These are phyloP conservation scores for Phlyctochytrium planicorne DNA, from an alignment of 192 early-diverging fungal genomes.

Conservation along the genomic window DNA sequence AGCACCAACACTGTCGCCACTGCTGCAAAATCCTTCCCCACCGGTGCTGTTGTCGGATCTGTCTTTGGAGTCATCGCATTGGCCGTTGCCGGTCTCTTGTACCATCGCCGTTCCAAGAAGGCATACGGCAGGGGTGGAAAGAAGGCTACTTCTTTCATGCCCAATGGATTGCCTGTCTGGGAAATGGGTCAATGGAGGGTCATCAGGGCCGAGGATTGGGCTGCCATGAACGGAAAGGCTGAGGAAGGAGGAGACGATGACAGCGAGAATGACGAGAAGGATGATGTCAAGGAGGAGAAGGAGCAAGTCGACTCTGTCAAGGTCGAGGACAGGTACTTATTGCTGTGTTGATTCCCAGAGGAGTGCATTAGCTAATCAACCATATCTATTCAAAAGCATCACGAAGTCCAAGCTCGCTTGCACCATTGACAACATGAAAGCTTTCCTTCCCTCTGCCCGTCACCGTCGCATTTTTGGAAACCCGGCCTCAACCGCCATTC, in stretches of 20 bases:
- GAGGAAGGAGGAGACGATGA: slow-evolving; percentile 2
- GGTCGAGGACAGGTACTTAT: background rate
- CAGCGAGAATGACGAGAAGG: slow-evolving; percentile 1
- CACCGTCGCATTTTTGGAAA: background rate
- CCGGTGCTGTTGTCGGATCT: background rate
- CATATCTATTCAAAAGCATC: too few species aligned
- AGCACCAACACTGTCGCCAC: background rate
- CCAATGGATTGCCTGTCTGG: slow-evolving; percentile 4
- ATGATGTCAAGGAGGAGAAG: slow-evolving; percentile 4
- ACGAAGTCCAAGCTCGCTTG: slow-evolving; percentile 1
- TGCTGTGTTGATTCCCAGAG: too few species aligned
- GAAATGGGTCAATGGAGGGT: slow-evolving; percentile 5
- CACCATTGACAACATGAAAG: background rate
- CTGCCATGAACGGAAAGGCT: background rate
- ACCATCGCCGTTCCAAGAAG: slow-evolving; percentile 1
- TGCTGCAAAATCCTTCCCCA: background rate
- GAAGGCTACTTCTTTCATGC: background rate
- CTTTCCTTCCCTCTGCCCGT: slow-evolving; percentile 9
- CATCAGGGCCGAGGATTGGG: slow-evolving; percentile 2
- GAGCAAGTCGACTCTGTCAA: background rate
- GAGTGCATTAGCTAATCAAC: too few species aligned
- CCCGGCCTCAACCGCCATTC: background rate
- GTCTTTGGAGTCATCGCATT: background rate
- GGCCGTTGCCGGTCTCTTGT: background rate
- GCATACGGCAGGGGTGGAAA: background rate